phyloP scores from a whole-genome alignment of 345 rosid species.

The Firmiana major region DNA sequence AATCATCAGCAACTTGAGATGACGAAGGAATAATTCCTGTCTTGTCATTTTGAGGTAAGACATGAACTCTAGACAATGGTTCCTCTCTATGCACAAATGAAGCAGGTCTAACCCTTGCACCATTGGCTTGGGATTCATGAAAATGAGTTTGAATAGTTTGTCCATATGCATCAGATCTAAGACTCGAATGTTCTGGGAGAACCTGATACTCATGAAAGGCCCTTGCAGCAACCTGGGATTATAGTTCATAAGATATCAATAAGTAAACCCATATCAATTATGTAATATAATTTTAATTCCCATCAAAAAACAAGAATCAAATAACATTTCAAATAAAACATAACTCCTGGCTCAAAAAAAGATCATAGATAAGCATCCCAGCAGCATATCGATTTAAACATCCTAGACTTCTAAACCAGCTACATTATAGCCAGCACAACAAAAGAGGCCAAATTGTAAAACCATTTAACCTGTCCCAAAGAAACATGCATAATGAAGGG shows the following conservation, averaged over 20 bases:
- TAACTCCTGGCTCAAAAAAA: neutral
- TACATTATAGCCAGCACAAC: neutral
- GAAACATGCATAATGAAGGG: neutral
- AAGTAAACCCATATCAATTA: conserved; percentile 9
- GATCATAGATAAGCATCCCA: neutral
- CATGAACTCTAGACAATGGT: conserved; percentile 41
- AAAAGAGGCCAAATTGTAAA: neutral
- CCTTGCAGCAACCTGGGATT: conserved; percentile 43
- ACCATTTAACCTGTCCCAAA: neutral
- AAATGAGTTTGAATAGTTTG: conserved; percentile 48
- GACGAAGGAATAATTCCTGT: conserved; percentile 46
- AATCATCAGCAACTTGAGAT: conserved; percentile 50
- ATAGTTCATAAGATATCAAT: neutral
- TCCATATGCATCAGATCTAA: conserved; percentile 49
- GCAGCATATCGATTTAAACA: neutral
- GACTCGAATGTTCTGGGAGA: conserved; percentile 52
- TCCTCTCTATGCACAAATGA: conserved; percentile 58
- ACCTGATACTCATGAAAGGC: conserved; percentile 59
- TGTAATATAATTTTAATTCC: neutral
- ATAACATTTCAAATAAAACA: conserved; percentile 5
- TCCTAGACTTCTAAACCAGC: neutral
- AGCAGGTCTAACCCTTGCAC: conserved; percentile 46
- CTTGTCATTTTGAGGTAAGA: conserved; percentile 59
- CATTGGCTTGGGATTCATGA: conserved; percentile 46
- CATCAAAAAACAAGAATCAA: neutral